Base-by-base conservation (phyloP, 371 early-diverging fungal species). In the Lichtheimia hyalospora region DNA sequence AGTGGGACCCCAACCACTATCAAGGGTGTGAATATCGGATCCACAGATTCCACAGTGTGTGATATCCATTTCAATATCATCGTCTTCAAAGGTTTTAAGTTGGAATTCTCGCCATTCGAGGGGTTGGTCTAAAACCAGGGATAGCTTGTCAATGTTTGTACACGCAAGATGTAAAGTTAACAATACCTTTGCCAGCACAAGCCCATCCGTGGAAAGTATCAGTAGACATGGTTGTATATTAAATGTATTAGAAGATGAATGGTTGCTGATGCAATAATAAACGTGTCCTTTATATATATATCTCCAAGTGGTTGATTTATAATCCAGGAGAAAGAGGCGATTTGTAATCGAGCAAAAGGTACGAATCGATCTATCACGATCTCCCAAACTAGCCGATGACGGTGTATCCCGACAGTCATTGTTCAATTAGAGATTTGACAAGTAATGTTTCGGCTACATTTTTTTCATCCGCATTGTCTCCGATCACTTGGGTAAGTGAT, bases 21-120 rank as follows among this genome's bases (percentile, higher is more conserved):
- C 58, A 61, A 86, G 69, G 40, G 85, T 86, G 72, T 86, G 87
- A 49, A 86, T 57, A 67, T 75, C 76, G 2, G 77, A 69, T 39
- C 75, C 81, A 48, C 60, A 60, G 28, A 60, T 52, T 44, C 82
- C 84, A 57, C 88, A 86, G 60, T 84, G 79, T 25, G 69, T 70
- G 46, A 86, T 73, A 49, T 81, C 74, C 60, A 88, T 73, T 63
- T 86, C 84, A 23, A 88, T 73, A 58, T 81, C 79, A 64, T 82
- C 69, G 41, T 64, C 70, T 48, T 68, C 67, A 63, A 79, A 83
- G 15, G 61, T 54, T 52, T 63, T 63, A n/a, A 63, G 62, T 14
- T 25, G 54, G 8, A 67, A 44, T 40, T 66, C 64, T 13, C 15
- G 49, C 59, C 58, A 57, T 59, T 60, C 60, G 4, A 67, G 59